Conservation (phyloP, 805 yeast genomes). For the Priceomyces castillae region DNA sequence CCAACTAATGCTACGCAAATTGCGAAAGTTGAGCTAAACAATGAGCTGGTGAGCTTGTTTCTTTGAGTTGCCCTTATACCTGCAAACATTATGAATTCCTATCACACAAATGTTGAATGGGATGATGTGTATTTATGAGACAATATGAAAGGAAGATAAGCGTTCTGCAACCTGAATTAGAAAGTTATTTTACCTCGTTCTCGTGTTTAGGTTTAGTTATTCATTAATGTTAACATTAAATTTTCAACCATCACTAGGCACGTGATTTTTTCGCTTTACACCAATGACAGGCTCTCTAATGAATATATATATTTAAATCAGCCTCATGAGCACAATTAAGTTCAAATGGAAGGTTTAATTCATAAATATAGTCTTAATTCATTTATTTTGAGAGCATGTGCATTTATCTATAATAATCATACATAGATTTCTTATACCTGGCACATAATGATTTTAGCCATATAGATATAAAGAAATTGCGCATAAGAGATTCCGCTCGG, state of each 20-base stretch:
- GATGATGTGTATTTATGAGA: background rate
- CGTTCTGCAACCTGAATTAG: too few species aligned
- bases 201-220: background rate
- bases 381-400: too few species aligned
- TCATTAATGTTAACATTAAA: background rate
- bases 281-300: background rate
- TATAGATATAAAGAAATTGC: too few species aligned
- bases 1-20: conserved; percentile 58
- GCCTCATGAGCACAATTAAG: too few species aligned
- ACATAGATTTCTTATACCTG: too few species aligned
- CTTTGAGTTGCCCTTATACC: conserved; percentile 55
- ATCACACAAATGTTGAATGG: background rate
- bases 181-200: too few species aligned
- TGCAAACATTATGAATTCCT: conserved; percentile 36
- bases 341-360: too few species aligned
- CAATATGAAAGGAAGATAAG: too few species aligned
- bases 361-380: too few species aligned
- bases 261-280: background rate
- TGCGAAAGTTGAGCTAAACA: conserved; percentile 72
- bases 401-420: too few species aligned
- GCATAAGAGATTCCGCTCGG: too few species aligned
- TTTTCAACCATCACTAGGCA: background rate
- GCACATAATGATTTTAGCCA: too few species aligned
- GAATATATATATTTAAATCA: background rate
- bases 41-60: conserved; percentile 55